These are phyloP conservation scores for Microcyclospora pomicola DNA, from an alignment of 2,329 filamentous ascomycete species.

Conservation along the genomic window DNA sequence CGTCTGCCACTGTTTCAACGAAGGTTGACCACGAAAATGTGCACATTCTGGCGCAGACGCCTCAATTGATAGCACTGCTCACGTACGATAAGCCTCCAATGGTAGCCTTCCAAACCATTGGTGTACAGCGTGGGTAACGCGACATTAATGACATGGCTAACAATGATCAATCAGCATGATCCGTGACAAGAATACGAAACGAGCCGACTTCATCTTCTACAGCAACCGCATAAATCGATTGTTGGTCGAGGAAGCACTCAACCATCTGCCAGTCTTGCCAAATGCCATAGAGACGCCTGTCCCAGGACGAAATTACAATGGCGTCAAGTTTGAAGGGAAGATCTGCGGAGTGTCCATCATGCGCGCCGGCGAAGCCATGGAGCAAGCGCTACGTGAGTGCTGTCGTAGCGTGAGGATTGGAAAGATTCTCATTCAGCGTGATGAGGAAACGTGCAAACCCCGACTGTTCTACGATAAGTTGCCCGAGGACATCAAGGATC, in stretches of 20 bases:
- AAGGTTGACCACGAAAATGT: conserved; percentile 74
- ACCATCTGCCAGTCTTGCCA: conserved; percentile 84
- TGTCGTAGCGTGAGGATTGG: conserved; percentile 96
- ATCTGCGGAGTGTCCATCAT: conserved; percentile 98
- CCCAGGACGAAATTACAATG: conserved; percentile 63
- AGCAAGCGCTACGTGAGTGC: conserved; percentile 89
- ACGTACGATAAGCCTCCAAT: conserved; percentile 53
- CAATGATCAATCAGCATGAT: conserved; percentile 77
- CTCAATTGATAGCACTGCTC: conserved; percentile 90
- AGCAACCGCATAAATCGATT: conserved; percentile 96
- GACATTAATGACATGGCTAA: not conserved
- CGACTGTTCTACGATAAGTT: conserved; percentile 97
- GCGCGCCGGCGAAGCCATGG: conserved; percentile 96
- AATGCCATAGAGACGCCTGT: conserved; percentile 85
- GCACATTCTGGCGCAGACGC: conserved; percentile 78
- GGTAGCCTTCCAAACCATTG: not conserved
- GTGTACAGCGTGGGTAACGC: not conserved
- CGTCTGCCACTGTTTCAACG: conserved; percentile 59
- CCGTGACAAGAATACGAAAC: conserved; percentile 73
- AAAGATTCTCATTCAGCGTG: conserved; percentile 94
- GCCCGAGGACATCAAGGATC: conserved; percentile 77
- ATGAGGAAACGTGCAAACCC: conserved; percentile 85
- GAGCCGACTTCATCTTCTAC: conserved; percentile 98
- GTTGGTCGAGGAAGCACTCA: conserved; percentile 90
- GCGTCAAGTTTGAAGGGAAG: conserved; percentile 91